Evolutionary conservation across 345 rosid species (phyloP), one percentile per base, ranked within the genome.

Genomic region (Bretschneidera sinensis): DNA sequence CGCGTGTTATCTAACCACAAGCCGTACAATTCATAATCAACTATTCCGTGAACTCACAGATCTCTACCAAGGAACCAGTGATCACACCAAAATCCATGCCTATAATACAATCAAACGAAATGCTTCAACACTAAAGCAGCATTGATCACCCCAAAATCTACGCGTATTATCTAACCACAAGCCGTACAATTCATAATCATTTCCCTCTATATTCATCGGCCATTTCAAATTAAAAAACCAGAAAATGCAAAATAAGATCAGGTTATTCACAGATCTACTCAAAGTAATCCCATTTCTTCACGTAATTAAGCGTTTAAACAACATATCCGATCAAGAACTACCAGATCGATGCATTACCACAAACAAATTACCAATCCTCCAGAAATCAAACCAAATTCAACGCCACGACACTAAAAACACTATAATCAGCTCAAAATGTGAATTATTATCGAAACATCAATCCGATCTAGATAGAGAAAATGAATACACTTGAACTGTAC

Each of bases 251-350:
- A 9, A 39, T 13, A 9, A 7, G 15, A n/a, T 2, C 45, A 14
- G 10, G 4, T 39, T 4, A 39, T 39, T 39, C 39, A 24, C 74
- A 65, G 76, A 76, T 73, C 74, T 62, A 60, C 7, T 17, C 47
- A 20, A 48, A 22, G 2, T 9, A 16, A 45, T 34, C 24, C 5
- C 56, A 72, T 23, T 61, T 64, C 48, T 10, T 35, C 16, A 49
- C 48, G 45, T 24, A 28, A 24, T 28, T 57, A 50, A 19, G 9
- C 64, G 21, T 45, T 16, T 7, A 47, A 45, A 35, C 69, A 17
- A 28, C 24, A 10, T 9, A 19, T n/a, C 9, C 1, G 2, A 8
- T 23, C n/a, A 22, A 14, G 22, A 64, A 28, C n/a, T 21, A 66
- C 23, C 48, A 50, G 64, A 74, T 65, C 60, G 55, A 15, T 43